Conservation (phyloP, 805 yeast genomes). For the Ogataea chonburiensis region DNA sequence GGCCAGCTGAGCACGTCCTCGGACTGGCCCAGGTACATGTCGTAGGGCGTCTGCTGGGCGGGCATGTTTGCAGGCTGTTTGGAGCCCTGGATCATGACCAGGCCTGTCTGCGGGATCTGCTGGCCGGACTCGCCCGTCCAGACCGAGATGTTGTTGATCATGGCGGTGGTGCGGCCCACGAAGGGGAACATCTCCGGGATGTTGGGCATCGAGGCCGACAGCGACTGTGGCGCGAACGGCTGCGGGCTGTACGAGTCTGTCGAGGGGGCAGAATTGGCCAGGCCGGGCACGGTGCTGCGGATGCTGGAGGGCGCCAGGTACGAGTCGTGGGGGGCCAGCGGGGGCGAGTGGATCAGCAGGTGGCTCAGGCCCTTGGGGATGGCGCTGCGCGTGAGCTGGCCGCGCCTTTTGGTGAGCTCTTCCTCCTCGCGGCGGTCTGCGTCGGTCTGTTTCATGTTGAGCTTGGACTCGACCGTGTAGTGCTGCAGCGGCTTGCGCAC, state of each 20-base stretch:
- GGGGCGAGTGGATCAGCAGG: constrained; percentile 43
- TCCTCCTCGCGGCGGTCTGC: constrained; percentile 44
- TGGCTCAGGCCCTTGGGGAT: constrained; percentile 56
- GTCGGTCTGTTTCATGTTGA: constrained; percentile 34
- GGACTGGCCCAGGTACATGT: constrained; percentile 5
- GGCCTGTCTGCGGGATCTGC: constrained; percentile 38
- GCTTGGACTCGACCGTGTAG: constrained; percentile 34
- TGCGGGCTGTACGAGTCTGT: constrained; percentile 4
- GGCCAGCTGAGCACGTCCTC: constrained; percentile 11
- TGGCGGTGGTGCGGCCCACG: constrained; percentile 51
- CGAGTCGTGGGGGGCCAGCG: constrained; percentile 29
- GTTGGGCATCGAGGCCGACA: constrained; percentile 7
- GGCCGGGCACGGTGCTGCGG: constrained; percentile 9
- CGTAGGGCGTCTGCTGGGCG: constrained; percentile 5
- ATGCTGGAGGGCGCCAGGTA: constrained; percentile 17
- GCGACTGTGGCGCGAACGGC: constrained; percentile 2
- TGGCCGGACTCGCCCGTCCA: constrained; percentile 56
- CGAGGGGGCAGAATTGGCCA: constrained; percentile 2
- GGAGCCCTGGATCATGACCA: constrained; percentile 28
- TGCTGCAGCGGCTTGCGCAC: constrained; percentile 44
- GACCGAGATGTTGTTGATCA: constrained; percentile 59
- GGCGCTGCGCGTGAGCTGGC: constrained; percentile 48
- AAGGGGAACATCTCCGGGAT: constrained; percentile 35
- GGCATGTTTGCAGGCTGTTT: constrained; percentile 6
- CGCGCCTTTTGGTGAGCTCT: constrained; percentile 47